phyloP scores from a whole-genome alignment of 192 early-diverging fungal species.

The Linderina pennispora region DNA sequence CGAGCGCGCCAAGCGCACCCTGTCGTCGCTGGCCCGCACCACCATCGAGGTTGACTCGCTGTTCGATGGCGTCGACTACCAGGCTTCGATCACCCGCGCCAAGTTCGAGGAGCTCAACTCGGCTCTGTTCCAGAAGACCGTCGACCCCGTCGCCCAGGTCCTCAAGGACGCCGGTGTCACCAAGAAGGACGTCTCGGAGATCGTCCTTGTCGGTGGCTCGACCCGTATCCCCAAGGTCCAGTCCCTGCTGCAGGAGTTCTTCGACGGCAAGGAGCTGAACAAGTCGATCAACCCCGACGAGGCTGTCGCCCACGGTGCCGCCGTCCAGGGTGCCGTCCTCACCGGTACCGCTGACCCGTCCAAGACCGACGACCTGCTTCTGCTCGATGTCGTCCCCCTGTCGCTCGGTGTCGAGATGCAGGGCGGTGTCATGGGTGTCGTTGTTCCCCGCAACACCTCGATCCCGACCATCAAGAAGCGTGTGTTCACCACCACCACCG shows the following conservation, averaged over 20 bases:
- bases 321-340: conserved; percentile 81
- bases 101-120: conserved; percentile 75
- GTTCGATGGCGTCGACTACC: conserved; percentile 70
- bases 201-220: conserved; percentile 84
- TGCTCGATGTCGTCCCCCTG: conserved; percentile 80
- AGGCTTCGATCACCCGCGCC: conserved; percentile 71
- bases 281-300: conserved; percentile 96
- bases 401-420: conserved; percentile 82
- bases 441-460: conserved; percentile 78
- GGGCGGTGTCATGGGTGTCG: conserved; percentile 77
- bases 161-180: conserved; percentile 68
- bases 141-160: conserved; percentile 67
- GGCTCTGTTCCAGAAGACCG: conserved; percentile 56
- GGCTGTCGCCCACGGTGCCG: conserved; percentile 90
- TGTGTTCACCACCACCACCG: conserved; percentile 75
- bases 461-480: conserved; percentile 79
- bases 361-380: conserved; percentile 66
- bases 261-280: conserved; percentile 73
- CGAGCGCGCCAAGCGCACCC: conserved; percentile 71
- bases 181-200: conserved; percentile 73
- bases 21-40: conserved; percentile 66
- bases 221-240: conserved; percentile 94
- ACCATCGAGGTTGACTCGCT: conserved; percentile 71
- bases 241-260: conserved; percentile 68
- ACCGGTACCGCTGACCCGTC: conserved; percentile 56